Base-by-base conservation (phyloP, 768 basidiomycete species). In the Termitomyces sp. region DNA sequence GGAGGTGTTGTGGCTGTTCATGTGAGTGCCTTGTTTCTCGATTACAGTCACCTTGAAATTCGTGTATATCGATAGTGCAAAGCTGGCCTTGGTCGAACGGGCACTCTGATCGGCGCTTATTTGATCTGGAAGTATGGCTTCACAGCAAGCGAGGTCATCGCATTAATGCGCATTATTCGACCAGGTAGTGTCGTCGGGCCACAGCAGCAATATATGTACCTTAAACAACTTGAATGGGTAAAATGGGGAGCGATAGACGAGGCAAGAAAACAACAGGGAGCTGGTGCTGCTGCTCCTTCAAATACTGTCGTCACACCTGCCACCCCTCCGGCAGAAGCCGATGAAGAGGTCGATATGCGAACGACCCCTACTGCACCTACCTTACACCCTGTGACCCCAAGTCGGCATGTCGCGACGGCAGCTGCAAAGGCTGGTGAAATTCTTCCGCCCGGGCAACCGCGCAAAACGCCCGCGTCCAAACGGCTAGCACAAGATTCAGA, bases 111-210 rank as follows among this genome's bases (percentile, higher is more conserved):
- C 60, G 97, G 97, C 36, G 97, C 96, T 9, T 98, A 98, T 77
- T 81, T 99, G 55, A 92, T 97, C 60, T 99, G 97, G 91, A 98
- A 98, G 72, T 96, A 98, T 65, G 92, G 92, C 22, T 99, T 99
- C 69, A 93, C 94, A 18, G 96, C 96, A 1, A 83, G 87, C 51
- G 93, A 98, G 73, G 97, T 90, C 5, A 98, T 98, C 56, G 97
- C 90, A 0, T 98, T 95, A 72, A 98, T 98, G 97, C 88, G 97
- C 20, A 92, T 99, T 63, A 87, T 97, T 55, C 86, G 97, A 46
- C 97, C 97, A 2, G 96, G 94, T 6, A 89, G 88, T 57, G 92
- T 94, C 44, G 93, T 95, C 51, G 92, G 92, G 13, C 92, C 92
- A 20, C 92, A 94, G 63, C 92, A 94, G 68, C 94, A 97, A 69